Evolutionary conservation across 352 stramenopile species (phyloP), one percentile per base, ranked within the genome.

Genomic region (Globisporangium perplexum): DNA sequence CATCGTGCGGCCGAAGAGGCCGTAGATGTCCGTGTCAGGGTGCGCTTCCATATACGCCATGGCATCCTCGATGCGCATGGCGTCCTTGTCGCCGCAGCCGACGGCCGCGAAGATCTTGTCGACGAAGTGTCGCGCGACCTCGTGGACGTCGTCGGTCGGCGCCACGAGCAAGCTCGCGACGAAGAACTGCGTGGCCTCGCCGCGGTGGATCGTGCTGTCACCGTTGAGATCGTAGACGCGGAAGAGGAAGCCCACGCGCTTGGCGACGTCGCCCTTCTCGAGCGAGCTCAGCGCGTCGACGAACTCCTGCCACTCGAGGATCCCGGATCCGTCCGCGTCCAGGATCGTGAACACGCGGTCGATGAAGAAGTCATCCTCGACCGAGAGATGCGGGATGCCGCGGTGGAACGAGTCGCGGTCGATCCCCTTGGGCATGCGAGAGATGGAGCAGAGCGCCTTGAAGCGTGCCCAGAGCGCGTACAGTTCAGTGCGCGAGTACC

Each of bases 351-450:
- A 89, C 6, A 86, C 72, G 23, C 80, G 71, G 50, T 90, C 75
- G 11, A 89, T 69, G 53, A 91, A 91, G 57, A 86, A 69, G n/a
- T 81, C 55, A 38, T 91, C 80, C 59, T 91, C 80, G 12, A 80
- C 63, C 0, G 62, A 78, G 11, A 91, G 60, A 50, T 87, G 65
- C 3, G 80, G 77, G 2, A 91, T 62, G 3, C 73, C 74, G 28
- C 73, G 73, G 17, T 74, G 68, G 36, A 91, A 83, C 11, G 77
- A 88, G 17, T 86, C 66, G 35, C 82, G 82, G 55, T 91, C 80
- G 22, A 86, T 64, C 10, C 80, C 80, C 10, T 60, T 53, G 11
- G 77, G 59, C 11, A 54, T 68, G 11, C 60, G 66, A 2, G 74
- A 65, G 52, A 91, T 72, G 31, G 78, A 82, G 28, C 71, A 82